phyloP scores from a whole-genome alignment of 129 eudicot genomes.

The Flaveria ramosissima region DNA sequence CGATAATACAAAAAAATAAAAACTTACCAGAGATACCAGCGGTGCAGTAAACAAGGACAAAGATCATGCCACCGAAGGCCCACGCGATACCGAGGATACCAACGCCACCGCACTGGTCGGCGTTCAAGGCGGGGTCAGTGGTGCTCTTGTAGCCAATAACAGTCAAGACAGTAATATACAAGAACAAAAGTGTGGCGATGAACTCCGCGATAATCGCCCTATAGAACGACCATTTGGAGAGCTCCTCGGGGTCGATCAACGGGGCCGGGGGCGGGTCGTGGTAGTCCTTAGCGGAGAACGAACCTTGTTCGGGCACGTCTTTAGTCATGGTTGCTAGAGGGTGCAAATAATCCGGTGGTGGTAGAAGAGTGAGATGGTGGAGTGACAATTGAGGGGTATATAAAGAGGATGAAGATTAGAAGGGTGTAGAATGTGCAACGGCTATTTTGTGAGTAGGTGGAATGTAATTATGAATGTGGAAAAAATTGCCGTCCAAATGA shows the following conservation, averaged over 20 bases:
- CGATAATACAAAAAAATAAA: not conserved
- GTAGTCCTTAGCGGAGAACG: slow-evolving; percentile 75
- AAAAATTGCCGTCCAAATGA: slow-evolving; percentile 38
- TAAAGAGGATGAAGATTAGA: slow-evolving; percentile 34
- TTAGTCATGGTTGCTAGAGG: slow-evolving; percentile 42
- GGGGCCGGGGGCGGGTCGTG: slow-evolving; percentile 90
- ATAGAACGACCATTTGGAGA: slow-evolving; percentile 75
- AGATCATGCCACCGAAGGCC: slow-evolving; percentile 92
- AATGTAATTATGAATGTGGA: slow-evolving; percentile 38
- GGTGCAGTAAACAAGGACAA: slow-evolving; percentile 88
- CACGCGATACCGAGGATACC: slow-evolving; percentile 82
- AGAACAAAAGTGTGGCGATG: slow-evolving; percentile 69
- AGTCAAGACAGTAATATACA: slow-evolving; percentile 64
- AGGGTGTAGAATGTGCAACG: slow-evolving; percentile 44
- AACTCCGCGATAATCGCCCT: slow-evolving; percentile 80
- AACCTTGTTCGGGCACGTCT: slow-evolving; percentile 60
- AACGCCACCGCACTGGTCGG: slow-evolving; percentile 71
- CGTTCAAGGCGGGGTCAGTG: slow-evolving; percentile 32
- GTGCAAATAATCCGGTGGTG: not conserved
- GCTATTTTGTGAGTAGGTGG: slow-evolving; percentile 39
- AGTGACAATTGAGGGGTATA: slow-evolving; percentile 22
- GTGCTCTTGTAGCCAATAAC: slow-evolving; percentile 78
- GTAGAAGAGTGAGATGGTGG: slow-evolving; percentile 19
- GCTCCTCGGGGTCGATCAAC: slow-evolving; percentile 62
- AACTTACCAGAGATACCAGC: slow-evolving; percentile 78